Evolutionary conservation across 1,284 basidiomycete genomes (phyloP).

Genomic region (Cutaneotrichosporon cutaneum): DNA sequence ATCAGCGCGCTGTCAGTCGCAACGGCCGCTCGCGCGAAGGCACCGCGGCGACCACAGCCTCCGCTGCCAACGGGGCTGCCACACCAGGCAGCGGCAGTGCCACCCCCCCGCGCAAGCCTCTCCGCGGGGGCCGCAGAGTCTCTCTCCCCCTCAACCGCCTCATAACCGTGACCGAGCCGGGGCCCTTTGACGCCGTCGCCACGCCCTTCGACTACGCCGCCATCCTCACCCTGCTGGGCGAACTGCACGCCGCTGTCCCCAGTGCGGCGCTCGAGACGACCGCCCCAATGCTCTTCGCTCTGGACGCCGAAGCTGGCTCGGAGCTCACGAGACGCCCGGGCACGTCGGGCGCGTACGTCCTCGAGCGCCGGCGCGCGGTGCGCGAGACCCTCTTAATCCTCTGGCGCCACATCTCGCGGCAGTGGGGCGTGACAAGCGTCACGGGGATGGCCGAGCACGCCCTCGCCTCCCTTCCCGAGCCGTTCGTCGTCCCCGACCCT

Average conservation of each 20-base stretch:
- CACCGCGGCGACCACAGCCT: conserved; percentile 26
- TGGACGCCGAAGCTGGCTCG: conserved; percentile 62
- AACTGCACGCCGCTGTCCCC: conserved; percentile 68
- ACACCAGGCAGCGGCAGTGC: background rate
- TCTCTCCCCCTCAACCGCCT: conserved; percentile 57
- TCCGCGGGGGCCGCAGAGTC: conserved; percentile 39
- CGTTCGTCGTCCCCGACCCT: conserved; percentile 40
- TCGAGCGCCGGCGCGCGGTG: conserved; percentile 59
- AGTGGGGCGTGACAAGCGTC: conserved; percentile 67
- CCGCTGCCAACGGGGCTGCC: conserved; percentile 2
- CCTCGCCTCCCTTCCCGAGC: conserved; percentile 39
- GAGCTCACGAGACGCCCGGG: conserved; percentile 52
- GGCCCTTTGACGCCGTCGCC: conserved; percentile 51
- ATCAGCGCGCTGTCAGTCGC: background rate
- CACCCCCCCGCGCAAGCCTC: conserved; percentile 21
- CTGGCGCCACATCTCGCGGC: conserved; percentile 67
- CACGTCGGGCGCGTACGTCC: conserved; percentile 37
- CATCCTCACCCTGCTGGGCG: conserved; percentile 67
- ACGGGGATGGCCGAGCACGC: conserved; percentile 62
- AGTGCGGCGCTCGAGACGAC: conserved; percentile 71
- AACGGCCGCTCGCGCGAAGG: background rate
- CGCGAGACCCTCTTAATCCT: conserved; percentile 65
- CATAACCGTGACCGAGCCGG: conserved; percentile 44
- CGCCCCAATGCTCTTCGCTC: conserved; percentile 78
- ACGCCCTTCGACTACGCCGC: conserved; percentile 73